Percentiles rank a stretch among this genome's conserved stretches.
These are phyloP conservation scores for Pleurotus cornucopiae DNA, from an alignment of 768 basidiomycete genomes.

Conservation along the genomic window DNA sequence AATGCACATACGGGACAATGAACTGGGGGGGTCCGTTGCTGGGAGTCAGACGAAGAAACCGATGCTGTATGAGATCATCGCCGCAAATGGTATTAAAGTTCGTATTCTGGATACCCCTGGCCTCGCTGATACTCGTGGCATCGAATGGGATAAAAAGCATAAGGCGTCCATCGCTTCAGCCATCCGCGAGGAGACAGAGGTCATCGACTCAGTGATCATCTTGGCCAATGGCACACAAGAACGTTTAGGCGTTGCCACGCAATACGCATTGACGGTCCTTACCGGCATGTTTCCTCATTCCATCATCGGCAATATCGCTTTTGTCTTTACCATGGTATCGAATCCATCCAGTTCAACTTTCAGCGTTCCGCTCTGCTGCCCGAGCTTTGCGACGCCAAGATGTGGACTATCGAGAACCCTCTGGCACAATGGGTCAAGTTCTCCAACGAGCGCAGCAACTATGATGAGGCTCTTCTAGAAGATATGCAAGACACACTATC, in stretches of 20 bases:
- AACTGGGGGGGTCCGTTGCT: not conserved
- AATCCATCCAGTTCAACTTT: constrained; percentile 17
- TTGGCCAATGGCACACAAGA: constrained; percentile 22
- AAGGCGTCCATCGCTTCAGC: constrained; percentile 19
- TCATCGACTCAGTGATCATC: constrained; percentile 22
- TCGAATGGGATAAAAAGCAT: constrained; percentile 19
- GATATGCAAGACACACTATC: constrained; percentile 4
- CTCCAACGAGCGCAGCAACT: not conserved
- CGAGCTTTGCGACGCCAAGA: constrained; percentile 4
- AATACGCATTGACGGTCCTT: constrained; percentile 20
- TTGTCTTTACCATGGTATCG: constrained; percentile 20
- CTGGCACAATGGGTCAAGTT: constrained; percentile 11
- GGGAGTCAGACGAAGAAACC: constrained; percentile 14
- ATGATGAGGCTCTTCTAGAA: not conserved
- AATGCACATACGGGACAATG: not conserved
- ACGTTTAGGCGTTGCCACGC: constrained; percentile 18
- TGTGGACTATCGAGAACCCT: constrained; percentile 12
- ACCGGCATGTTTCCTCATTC: constrained; percentile 20
- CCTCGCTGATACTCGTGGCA: constrained; percentile 23
- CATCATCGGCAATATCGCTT: constrained; percentile 21
- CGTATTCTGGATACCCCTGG: constrained; percentile 25
- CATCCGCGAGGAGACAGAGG: constrained; percentile 15
- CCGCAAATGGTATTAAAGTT: constrained; percentile 10
- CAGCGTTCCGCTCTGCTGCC: constrained; percentile 12
- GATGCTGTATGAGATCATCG: constrained; percentile 9